A percentile compares a stretch with the other conserved stretches of the same genome.
phyloP scores from a whole-genome alignment of 1,139 yeast genomes.

The Nakaseomyces sp. region DNA sequence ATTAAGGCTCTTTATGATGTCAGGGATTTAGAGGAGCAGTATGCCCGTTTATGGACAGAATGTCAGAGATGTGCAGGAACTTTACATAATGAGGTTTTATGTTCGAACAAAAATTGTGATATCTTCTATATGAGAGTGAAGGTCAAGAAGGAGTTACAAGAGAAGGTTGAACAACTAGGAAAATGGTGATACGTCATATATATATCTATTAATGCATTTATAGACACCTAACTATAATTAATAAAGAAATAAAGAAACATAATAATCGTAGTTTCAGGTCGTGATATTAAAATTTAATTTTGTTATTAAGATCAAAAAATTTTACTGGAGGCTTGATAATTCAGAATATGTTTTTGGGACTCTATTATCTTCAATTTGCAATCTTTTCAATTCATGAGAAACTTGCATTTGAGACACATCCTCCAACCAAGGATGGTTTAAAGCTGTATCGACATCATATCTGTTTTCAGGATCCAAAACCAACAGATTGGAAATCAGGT shows the following conservation, averaged over 20 bases:
- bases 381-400: conserved; percentile 18
- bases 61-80: conserved; percentile 98
- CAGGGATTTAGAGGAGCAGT: conserved; percentile 72
- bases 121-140: conserved; percentile 95
- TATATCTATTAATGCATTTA: neutral
- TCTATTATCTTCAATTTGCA: conserved; percentile 19
- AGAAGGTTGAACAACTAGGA: conserved; percentile 58
- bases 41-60: conserved; percentile 92
- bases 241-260: neutral
- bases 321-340: conserved; percentile 17
- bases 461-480: conserved; percentile 51
- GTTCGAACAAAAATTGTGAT: conserved; percentile 95
- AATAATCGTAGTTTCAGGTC: neutral
- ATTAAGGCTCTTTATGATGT: conserved; percentile 71
- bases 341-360: conserved; percentile 31
- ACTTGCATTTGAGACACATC: conserved; percentile 11
- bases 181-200: conserved; percentile 38
- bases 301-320: neutral
- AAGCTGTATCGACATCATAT: conserved; percentile 42
- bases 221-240: neutral
- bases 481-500: conserved; percentile 52
- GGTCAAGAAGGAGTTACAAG: conserved; percentile 76
- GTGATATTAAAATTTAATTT: neutral
- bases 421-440: conserved; percentile 51
- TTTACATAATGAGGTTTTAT: conserved; percentile 87